These are phyloP conservation scores for Elymus sibiricus DNA, from an alignment of 176 grass and related monocot genomes.

Conservation along the genomic window DNA sequence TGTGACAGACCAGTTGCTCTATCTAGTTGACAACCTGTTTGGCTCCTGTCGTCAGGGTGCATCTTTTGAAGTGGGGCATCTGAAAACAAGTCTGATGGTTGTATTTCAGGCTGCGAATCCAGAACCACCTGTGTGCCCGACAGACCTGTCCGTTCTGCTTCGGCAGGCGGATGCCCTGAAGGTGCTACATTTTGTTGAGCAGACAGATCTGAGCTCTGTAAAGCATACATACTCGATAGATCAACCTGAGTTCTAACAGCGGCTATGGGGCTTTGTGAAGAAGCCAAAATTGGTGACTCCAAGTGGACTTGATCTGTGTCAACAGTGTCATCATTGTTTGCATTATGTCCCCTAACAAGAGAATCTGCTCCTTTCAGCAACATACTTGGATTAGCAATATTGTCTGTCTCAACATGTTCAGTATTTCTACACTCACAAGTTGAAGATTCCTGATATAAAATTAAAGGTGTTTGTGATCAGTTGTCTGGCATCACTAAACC, in stretches of 20 bases:
- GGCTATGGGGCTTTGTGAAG: not conserved
- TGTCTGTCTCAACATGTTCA: slow-evolving; percentile 13
- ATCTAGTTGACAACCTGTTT: slow-evolving; percentile 21
- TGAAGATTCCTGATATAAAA: slow-evolving; percentile 32
- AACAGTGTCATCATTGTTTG: not conserved
- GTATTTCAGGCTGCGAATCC: slow-evolving; percentile 12
- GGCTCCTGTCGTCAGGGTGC: slow-evolving; percentile 1
- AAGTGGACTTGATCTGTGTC: not conserved
- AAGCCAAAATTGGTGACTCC: slow-evolving; percentile 2
- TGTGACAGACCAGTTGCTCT: not conserved
- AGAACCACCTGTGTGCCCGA: not conserved
- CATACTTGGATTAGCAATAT: not conserved
- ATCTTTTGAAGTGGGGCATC: not conserved
- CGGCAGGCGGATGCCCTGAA: slow-evolving; percentile 8
- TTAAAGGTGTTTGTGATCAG: not conserved
- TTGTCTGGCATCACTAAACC: not conserved
- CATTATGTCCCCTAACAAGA: slow-evolving; percentile 7
- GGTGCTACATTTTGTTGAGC: slow-evolving; percentile 21
- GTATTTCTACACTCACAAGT: not conserved
- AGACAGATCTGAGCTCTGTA: slow-evolving; percentile 14
- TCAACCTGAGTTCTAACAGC: not conserved
- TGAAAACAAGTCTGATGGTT: slow-evolving; percentile 10
- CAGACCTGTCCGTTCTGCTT: slow-evolving; percentile 7
- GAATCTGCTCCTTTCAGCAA: slow-evolving; percentile 9
- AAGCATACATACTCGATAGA: slow-evolving; percentile 9